phyloP scores from a whole-genome alignment of 768 basidiomycete species.

The Rhodosporidiobolus sp. region DNA sequence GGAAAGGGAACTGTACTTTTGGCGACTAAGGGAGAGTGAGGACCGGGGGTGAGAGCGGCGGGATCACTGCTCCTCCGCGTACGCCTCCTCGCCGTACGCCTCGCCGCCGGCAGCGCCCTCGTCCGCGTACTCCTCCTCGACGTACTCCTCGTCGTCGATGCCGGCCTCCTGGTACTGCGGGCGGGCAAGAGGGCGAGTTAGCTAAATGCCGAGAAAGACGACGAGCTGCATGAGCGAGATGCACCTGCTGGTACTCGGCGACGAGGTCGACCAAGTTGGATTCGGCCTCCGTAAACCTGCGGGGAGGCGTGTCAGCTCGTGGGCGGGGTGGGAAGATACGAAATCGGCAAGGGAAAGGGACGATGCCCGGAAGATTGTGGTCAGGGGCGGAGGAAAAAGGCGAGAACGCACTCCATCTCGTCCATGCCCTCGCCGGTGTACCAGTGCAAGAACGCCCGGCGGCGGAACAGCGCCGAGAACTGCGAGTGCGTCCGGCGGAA shows the following conservation, averaged over 20 bases:
- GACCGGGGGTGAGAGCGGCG: not conserved
- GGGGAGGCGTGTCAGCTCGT: not conserved
- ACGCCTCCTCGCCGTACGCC: too few species aligned
- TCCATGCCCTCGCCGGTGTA: slow-evolving; percentile 92
- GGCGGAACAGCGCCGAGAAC: slow-evolving; percentile 78
- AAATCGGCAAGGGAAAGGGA: not conserved
- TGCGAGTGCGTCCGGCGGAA: slow-evolving; percentile 70
- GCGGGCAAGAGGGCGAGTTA: too few species aligned
- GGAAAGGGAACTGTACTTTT: not conserved
- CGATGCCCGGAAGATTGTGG: too few species aligned
- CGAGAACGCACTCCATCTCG: slow-evolving; percentile 67
- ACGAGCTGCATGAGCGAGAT: too few species aligned
- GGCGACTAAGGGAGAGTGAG: not conserved
- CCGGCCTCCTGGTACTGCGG: slow-evolving; percentile 49
- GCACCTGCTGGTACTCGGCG: slow-evolving; percentile 96
- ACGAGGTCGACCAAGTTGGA: slow-evolving; percentile 97
- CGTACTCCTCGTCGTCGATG: slow-evolving; percentile 26
- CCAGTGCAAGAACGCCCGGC: slow-evolving; percentile 84
- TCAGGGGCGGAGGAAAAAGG: slow-evolving; percentile 53
- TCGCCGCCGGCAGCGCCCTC: not conserved
- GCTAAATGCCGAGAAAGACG: too few species aligned
- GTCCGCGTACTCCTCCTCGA: slow-evolving; percentile 3
- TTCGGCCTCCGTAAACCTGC: slow-evolving; percentile 86
- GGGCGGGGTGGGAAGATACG: too few species aligned
- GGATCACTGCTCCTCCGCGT: slow-evolving; percentile 4